phyloP scores from a whole-genome alignment of 306 rosid species.

The Dalbergia cultrata region DNA sequence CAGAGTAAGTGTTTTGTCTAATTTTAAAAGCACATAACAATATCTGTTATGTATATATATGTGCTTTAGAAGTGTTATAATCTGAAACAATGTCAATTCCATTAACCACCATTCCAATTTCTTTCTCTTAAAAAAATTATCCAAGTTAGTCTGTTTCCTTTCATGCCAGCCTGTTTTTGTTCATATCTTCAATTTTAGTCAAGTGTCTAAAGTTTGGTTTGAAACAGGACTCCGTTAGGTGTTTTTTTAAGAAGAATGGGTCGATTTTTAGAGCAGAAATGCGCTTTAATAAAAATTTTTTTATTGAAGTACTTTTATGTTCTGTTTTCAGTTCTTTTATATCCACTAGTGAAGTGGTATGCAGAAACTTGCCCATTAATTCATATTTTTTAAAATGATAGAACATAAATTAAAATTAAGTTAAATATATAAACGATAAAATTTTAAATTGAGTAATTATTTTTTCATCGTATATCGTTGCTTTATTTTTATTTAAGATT shows the following conservation, averaged over 20 bases:
- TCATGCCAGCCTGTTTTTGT: constrained; percentile 54
- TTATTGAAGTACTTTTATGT: background rate
- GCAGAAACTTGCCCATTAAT: too few relatives aligned
- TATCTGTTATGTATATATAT: background rate
- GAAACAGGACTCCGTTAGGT: constrained; percentile 24
- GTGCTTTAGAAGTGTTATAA: constrained; percentile 22
- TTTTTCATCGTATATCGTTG: too few relatives aligned
- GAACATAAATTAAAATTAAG: too few relatives aligned
- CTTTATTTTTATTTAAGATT: too few relatives aligned
- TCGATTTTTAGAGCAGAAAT: constrained; percentile 13
- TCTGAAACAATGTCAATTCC: constrained; percentile 39
- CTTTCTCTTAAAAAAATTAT: constrained; percentile 32
- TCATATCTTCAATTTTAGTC: constrained; percentile 35
- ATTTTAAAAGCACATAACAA: too few relatives aligned
- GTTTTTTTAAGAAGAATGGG: constrained; percentile 3
- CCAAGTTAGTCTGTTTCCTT: constrained; percentile 37
- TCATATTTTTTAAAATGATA: too few relatives aligned
- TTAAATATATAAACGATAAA: too few relatives aligned
- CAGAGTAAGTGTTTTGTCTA: too few relatives aligned
- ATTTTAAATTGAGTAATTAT: too few relatives aligned
- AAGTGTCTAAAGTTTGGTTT: constrained; percentile 42
- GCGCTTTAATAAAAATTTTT: constrained; percentile 22
- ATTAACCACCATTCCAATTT: constrained; percentile 32
- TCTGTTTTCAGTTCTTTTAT: background rate
- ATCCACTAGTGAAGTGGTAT: too few relatives aligned